These are phyloP conservation scores for Sphagnum magellanicum DNA, from an alignment of 228 moss, liverwort and hornwort genomes.

Conservation along the genomic window DNA sequence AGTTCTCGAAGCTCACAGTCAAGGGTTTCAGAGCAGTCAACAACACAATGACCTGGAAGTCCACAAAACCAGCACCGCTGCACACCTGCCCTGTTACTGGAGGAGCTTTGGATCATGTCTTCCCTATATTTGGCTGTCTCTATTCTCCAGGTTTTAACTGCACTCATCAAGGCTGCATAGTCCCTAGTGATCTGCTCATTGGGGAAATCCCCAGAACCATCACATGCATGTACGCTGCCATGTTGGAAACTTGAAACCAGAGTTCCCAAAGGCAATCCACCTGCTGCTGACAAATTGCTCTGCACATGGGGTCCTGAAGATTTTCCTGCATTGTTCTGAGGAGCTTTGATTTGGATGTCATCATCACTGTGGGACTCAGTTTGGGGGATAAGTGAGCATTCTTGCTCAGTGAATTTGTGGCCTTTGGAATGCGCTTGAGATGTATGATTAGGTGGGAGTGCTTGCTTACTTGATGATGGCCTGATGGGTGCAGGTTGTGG, in stretches of 20 bases:
- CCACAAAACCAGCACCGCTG: slow-evolving; percentile 10
- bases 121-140: slow-evolving; percentile 5
- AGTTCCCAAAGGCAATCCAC: slow-evolving; percentile 1
- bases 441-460: background rate
- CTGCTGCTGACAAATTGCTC: background rate
- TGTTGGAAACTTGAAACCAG: slow-evolving; percentile 1
- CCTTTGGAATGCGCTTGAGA: background rate
- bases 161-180: slow-evolving; percentile 3
- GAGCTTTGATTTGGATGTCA: background rate
- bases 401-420: background rate
- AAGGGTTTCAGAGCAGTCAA: slow-evolving; percentile 7
- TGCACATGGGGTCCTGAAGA: background rate
- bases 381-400: background rate
- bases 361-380: background rate
- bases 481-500: background rate
- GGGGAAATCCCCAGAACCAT: slow-evolving; percentile 2
- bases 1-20: slow-evolving; percentile 12
- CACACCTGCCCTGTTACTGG: background rate
- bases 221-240: slow-evolving; percentile 1
- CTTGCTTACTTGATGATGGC: background rate
- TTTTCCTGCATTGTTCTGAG: background rate
- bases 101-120: background rate
- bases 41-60: slow-evolving; percentile 5
- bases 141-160: slow-evolving; percentile 8
- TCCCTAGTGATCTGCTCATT: background rate